phyloP scores from a whole-genome alignment of 2,329 filamentous ascomycete species.

The Neopestalotiopsis sp. region DNA sequence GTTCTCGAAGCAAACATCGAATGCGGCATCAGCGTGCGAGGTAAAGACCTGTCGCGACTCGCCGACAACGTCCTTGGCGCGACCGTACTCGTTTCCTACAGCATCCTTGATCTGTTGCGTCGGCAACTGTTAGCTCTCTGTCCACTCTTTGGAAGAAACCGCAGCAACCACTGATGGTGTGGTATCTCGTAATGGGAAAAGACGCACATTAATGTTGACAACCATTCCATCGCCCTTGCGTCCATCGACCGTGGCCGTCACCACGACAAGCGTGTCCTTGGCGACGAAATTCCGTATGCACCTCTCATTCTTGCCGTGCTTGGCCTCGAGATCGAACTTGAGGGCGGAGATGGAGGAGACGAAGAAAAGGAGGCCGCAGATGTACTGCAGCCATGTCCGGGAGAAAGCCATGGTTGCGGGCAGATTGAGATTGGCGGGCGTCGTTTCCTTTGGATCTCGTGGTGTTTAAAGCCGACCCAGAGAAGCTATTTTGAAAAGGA shows the following conservation, averaged over 20 bases:
- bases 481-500: slow-evolving; percentile 7
- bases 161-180: no score
- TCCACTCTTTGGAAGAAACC: neutral
- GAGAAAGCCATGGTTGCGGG: slow-evolving; percentile 51
- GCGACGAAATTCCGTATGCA: slow-evolving; percentile 97
- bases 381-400: slow-evolving; percentile 59
- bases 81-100: slow-evolving; percentile 93
- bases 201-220: slow-evolving; percentile 90
- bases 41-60: slow-evolving; percentile 95
- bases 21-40: slow-evolving; percentile 86
- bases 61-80: slow-evolving; percentile 87
- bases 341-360: slow-evolving; percentile 68
- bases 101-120: slow-evolving; percentile 83
- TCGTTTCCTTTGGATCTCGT: slow-evolving; percentile 10
- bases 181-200: no score
- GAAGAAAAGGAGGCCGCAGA: slow-evolving; percentile 64
- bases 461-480: slow-evolving; percentile 18
- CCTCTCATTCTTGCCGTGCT: slow-evolving; percentile 74
- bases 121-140: slow-evolving; percentile 19
- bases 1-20: slow-evolving; percentile 98
- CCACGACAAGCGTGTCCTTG: slow-evolving; percentile 91
- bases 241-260: slow-evolving; percentile 89
- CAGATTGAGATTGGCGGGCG: neutral
- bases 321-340: slow-evolving; percentile 90
- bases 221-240: slow-evolving; percentile 87